Evolutionary conservation across 164 flowering plant genomes (phyloP).

Genomic region (Saururus chinensis): DNA sequence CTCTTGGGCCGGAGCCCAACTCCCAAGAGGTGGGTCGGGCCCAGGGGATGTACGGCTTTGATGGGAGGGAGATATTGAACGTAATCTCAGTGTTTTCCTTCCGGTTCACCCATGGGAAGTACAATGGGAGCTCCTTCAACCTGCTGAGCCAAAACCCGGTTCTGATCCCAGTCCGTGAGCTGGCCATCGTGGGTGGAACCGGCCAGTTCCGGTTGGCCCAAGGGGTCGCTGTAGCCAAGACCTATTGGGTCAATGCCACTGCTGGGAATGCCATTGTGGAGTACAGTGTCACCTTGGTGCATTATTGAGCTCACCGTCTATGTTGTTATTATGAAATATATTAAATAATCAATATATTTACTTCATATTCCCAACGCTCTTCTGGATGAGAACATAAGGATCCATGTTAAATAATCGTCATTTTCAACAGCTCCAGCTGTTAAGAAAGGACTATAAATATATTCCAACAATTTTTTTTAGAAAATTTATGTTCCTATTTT

Average conservation of each 20-base stretch:
- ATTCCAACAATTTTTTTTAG: too few species aligned
- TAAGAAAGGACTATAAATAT: too few species aligned
- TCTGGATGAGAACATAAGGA: too few species aligned
- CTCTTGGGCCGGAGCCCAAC: conserved; percentile 25
- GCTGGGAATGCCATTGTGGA: conserved; percentile 35
- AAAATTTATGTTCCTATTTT: too few species aligned
- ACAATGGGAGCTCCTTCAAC: too few species aligned
- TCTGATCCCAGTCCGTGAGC: conserved; percentile 21
- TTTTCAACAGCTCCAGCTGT: too few species aligned
- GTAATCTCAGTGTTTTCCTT: conserved; percentile 14
- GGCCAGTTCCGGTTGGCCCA: conserved; percentile 39
- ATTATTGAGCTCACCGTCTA: too few species aligned
- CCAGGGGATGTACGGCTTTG: too few species aligned
- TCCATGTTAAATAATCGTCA: too few species aligned
- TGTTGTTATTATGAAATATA: too few species aligned
- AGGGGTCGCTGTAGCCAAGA: conserved; percentile 27
- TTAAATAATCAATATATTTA: too few species aligned
- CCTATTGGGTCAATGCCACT: conserved; percentile 13
- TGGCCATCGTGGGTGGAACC: conserved; percentile 42
- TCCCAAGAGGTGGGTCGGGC: conserved; percentile 43
- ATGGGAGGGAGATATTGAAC: conserved; percentile 18
- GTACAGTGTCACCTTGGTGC: conserved; percentile 25
- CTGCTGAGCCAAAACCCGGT: conserved; percentile 25
- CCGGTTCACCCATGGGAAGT: conserved; percentile 21
- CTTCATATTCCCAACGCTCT: too few species aligned